Evolutionary conservation across 164 flowering plant species (phyloP), one percentile per base, ranked within the genome.

Genomic region (Dillenia turbinata): DNA sequence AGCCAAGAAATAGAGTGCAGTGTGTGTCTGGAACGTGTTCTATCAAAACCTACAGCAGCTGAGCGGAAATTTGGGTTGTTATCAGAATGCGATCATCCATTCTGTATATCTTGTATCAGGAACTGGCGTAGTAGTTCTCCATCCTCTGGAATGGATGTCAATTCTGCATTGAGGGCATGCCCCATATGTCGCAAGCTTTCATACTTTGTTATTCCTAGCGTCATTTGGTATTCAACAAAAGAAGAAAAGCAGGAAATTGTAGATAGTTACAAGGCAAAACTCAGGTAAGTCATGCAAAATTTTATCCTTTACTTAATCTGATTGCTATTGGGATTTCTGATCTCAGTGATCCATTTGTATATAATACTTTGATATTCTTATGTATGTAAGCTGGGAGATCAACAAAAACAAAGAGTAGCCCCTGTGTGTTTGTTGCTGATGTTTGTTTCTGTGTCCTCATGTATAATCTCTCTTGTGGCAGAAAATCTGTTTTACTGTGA

Each of bases 1-100:
- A 92, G 99, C 73, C 96, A 95, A 71, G 96, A 92, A 69, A 90
- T 95, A 52, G 99, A 95, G 71, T 95, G 99, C 75, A 76, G 89
- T 74, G 97, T 95, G 26, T 95, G 99, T 73, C 73, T 95, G 55
- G 99, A 95, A 45, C 89, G 88, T 73, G 94, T 95, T 19, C 84
- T 92, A 17, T 84, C 87, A 17, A 95, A 95, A 68, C 79, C 97
- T 54, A 76, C 83, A 2, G 73, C 88, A 54, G 88, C 96, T 58
- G 99, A 95, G 66, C 70, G 97, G 63, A 95, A 92, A 74, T 95
- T 95, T 75, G 99, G 99, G 10, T 62, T 95, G 69, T 71, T 95
- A 4, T 89, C 99, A 6, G 99, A 95, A 66, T 95, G 97, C 69
- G 96, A 95, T 79, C 99, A 95, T 77, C 87, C 99, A 13, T 95